phyloP scores from a whole-genome alignment of 306 rosid species.

The Quercus bicolor region DNA sequence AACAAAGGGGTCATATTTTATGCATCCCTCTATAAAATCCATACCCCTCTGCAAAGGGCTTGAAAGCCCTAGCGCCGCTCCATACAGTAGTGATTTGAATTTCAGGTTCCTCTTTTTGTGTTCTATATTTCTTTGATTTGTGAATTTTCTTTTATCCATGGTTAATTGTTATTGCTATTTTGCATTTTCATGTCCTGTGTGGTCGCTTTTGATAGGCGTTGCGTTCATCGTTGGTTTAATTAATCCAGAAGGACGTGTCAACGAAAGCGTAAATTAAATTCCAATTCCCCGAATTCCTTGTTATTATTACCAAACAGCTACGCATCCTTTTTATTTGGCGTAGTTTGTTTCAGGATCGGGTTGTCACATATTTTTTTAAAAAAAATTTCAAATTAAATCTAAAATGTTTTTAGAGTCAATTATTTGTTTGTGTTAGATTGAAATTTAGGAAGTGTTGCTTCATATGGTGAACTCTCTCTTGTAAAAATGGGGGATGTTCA shows the following conservation, averaged over 20 bases:
- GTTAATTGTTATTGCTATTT: too few relatives aligned
- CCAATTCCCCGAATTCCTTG: conserved; percentile 5
- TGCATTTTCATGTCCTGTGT: neutral
- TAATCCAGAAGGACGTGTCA: conserved; percentile 71
- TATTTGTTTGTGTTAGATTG: too few relatives aligned
- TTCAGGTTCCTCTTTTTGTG: too few relatives aligned
- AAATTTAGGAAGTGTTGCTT: conserved; percentile 44
- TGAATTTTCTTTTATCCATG: rapidly evolving
- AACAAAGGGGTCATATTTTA: neutral
- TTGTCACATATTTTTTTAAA: conserved; percentile 23
- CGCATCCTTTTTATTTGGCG: conserved; percentile 11
- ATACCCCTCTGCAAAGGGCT: too few relatives aligned
- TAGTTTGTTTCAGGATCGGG: conserved; percentile 35
- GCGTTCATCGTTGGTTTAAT: conserved; percentile 49
- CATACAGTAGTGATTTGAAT: neutral
- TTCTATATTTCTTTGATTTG: neutral
- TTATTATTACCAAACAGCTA: conserved; percentile 5
- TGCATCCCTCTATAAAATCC: neutral
- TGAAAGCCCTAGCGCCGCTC: neutral
- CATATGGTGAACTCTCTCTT: conserved; percentile 64
- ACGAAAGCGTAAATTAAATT: conserved; percentile 68
- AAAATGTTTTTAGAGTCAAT: neutral
- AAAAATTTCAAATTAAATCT: too few relatives aligned
- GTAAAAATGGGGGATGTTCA: conserved; percentile 51
- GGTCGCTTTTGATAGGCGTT: conserved; percentile 89